Conservation (phyloP, 495 filamentous ascomycete genomes). For the Aspergillus sclerotiicarbonarius region DNA sequence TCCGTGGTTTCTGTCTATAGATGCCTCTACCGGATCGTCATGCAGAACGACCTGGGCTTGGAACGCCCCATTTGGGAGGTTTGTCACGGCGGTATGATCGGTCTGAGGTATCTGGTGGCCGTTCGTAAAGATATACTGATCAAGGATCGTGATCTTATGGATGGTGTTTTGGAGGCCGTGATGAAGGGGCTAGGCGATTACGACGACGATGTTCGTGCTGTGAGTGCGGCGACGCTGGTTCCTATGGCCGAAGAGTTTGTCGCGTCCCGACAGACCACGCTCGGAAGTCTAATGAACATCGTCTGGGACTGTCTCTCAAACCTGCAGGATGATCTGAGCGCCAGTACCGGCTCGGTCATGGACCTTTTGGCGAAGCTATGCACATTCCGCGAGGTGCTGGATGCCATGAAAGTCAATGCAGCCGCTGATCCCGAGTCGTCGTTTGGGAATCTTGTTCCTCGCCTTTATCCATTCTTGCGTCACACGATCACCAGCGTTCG, state of each 20-base stretch:
- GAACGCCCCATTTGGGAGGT: constrained; percentile 82
- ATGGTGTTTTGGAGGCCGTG: constrained; percentile 86
- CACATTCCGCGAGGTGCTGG: constrained; percentile 86
- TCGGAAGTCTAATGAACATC: constrained; percentile 81
- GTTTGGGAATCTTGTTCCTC: constrained; percentile 86
- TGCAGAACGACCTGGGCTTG: constrained; percentile 77
- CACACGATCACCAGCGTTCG: constrained; percentile 97
- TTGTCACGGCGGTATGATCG: constrained; percentile 97
- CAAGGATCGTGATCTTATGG: constrained; percentile 77
- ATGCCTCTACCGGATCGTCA: constrained; percentile 81
- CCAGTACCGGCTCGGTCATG: constrained; percentile 97
- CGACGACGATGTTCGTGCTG: constrained; percentile 94
- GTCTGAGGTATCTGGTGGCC: constrained; percentile 88
- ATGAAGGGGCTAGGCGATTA: constrained; percentile 90
- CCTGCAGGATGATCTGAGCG: constrained; percentile 91
- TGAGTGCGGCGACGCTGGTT: constrained; percentile 93
- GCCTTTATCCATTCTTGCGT: constrained; percentile 91
- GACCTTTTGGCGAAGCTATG: constrained; percentile 94
- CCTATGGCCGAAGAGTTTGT: constrained; percentile 95
- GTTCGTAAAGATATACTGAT: constrained; percentile 89
- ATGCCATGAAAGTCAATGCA: constrained; percentile 91
- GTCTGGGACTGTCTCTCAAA: constrained; percentile 97
- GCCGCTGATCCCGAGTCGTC: constrained; percentile 77
- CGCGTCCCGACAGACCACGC: constrained; percentile 68
- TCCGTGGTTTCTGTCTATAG: constrained; percentile 79